Evolutionary conservation across 768 basidiomycete genomes (phyloP).

Genomic region (Symmetrospora coprosmae): DNA sequence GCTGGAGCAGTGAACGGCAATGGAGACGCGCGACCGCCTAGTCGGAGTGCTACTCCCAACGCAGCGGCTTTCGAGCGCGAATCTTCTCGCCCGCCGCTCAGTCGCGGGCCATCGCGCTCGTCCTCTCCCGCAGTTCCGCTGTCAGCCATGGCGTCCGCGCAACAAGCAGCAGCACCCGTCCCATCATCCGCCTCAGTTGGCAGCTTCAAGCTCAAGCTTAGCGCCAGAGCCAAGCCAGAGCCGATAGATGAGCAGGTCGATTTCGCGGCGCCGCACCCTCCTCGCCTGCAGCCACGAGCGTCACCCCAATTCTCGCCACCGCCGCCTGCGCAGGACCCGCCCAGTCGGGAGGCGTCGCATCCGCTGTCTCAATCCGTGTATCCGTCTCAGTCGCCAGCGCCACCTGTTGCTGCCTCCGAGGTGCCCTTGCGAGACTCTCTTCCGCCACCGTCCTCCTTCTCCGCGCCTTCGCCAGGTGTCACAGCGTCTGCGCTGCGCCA

Average conservation of each 20-base stretch:
- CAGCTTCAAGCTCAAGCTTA: constrained; percentile 46
- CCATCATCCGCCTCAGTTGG: background rate
- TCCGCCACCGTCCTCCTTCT: no score
- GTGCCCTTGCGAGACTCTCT: constrained; percentile 42
- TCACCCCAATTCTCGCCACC: background rate
- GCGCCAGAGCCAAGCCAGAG: constrained; percentile 29
- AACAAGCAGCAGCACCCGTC: no score
- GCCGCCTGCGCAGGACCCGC: no score
- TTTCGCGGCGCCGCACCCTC: constrained; percentile 6
- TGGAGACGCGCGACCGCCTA: no score
- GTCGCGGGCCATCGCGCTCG: constrained; percentile 2
- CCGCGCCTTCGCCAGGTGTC: constrained; percentile 26
- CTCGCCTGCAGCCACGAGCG: background rate
- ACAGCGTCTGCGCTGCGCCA: constrained; percentile 26
- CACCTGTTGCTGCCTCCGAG: no score
- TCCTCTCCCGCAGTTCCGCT: constrained; percentile 5
- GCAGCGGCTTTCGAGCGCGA: no score
- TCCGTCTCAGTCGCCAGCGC: constrained; percentile 37
- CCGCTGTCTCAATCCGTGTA: constrained; percentile 35
- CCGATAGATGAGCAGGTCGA: constrained; percentile 3
- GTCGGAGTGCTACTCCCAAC: no score
- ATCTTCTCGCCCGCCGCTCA: no score
- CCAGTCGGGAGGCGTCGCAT: constrained; percentile 21
- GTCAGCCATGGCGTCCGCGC: no score
- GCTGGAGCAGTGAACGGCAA: no score